Conservation (phyloP, 2,329 filamentous ascomycete species). For the Nemania bipapillata region DNA sequence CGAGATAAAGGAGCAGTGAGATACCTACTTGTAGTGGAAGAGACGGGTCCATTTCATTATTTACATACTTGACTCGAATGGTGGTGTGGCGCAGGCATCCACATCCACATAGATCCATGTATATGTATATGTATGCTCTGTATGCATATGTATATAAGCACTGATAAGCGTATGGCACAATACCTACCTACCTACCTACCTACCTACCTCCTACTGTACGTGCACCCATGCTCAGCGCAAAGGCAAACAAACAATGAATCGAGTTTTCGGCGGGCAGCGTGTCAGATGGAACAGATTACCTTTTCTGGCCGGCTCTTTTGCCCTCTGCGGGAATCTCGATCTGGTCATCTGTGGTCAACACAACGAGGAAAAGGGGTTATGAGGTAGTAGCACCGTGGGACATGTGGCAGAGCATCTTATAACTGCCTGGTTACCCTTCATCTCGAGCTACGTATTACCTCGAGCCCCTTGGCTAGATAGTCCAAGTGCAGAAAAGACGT, state of each 20-base stretch:
- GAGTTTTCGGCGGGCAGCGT: not conserved
- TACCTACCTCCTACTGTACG: too few relatives aligned
- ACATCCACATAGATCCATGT: too few relatives aligned
- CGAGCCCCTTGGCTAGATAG: not conserved
- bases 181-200: too few relatives aligned
- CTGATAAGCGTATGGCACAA: conserved; percentile 5
- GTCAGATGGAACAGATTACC: not conserved
- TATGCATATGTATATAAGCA: not conserved
- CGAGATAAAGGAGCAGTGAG: not conserved
- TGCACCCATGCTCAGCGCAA: not conserved
- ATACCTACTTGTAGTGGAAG: not conserved
- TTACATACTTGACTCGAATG: not conserved
- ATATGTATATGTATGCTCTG: too few relatives aligned
- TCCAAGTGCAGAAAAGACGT: not conserved
- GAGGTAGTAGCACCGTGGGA: conserved; percentile 5
- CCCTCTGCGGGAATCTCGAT: conserved; percentile 8
- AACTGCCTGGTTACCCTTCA: not conserved
- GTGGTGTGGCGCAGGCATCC: not conserved
- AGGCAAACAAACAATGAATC: not conserved
- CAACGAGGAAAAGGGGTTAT: conserved; percentile 20
- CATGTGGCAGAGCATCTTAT: conserved; percentile 24
- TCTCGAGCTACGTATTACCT: not conserved
- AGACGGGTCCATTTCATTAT: not conserved
- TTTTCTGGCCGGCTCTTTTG: not conserved
- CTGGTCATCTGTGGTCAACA: conserved; percentile 6